Evolutionary conservation across 352 stramenopile genomes (phyloP).

Genomic region (Pelagophyceae sp.): DNA sequence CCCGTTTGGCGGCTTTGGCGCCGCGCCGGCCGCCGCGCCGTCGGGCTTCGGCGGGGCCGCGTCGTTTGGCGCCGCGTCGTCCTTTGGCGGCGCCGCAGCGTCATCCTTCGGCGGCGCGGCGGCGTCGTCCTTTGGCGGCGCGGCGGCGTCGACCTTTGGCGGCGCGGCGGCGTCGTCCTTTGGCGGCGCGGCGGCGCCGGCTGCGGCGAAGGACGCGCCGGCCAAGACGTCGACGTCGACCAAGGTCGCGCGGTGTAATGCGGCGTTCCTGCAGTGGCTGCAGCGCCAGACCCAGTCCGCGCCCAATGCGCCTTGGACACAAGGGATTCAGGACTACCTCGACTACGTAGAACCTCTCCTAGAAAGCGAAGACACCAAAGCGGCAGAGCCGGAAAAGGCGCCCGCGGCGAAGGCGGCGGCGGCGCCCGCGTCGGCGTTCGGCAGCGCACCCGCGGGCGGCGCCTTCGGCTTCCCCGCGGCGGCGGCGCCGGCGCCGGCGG

Average conservation of each 20-base stretch:
- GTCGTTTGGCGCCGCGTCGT: neutral
- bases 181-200: neutral
- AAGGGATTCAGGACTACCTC: neutral
- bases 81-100: neutral
- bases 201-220: neutral
- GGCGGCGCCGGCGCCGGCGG: no score
- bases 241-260: constrained; percentile 4
- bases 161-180: neutral
- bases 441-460: no score
- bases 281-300: neutral
- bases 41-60: no score
- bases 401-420: neutral
- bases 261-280: constrained; percentile 2
- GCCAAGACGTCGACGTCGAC: neutral
- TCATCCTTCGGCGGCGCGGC: neutral
- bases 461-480: neutral
- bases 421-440: neutral
- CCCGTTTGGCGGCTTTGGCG: no score
- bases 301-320: neutral
- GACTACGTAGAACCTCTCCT: neutral
- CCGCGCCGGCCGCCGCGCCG: no score
- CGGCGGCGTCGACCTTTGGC: neutral
- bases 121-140: neutral
- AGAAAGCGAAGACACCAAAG: neutral
- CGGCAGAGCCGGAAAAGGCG: neutral